These are phyloP conservation scores for Lipomyces yarrowii DNA, from an alignment of 1,139 yeast genomes.

Conservation along the genomic window DNA sequence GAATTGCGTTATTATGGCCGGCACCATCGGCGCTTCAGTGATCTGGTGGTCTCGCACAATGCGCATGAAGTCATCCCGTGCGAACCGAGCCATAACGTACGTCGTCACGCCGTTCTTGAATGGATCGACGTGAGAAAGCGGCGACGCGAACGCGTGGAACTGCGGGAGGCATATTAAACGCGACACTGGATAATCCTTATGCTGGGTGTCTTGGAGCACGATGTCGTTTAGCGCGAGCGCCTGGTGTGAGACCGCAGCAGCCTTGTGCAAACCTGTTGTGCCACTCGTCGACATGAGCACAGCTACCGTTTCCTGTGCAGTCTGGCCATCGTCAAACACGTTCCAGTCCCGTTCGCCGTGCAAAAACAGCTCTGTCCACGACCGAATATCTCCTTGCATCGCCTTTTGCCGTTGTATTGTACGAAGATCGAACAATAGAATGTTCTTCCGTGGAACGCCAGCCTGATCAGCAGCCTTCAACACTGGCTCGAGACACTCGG, in stretches of 20 bases:
- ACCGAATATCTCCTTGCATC: neutral
- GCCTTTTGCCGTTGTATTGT: neutral
- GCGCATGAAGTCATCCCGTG: neutral
- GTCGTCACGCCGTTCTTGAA: neutral
- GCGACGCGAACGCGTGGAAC: conserved; percentile 2
- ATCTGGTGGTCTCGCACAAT: neutral
- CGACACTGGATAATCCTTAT: neutral
- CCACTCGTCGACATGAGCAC: conserved; percentile 3
- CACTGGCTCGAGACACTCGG: neutral
- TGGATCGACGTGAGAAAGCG: conserved; percentile 1
- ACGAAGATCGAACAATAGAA: neutral
- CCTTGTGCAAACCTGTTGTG: neutral
- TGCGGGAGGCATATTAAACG: conserved; percentile 1
- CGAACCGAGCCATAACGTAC: neutral
- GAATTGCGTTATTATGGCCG: neutral
- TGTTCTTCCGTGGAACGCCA: neutral
- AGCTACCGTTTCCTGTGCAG: neutral
- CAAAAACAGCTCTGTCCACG: neutral
- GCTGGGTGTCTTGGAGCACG: neutral
- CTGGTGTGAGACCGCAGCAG: conserved; percentile 1
- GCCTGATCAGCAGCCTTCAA: conserved; percentile 1
- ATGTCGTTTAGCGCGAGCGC: neutral
- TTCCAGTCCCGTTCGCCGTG: conserved; percentile 4
- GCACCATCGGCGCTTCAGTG: conserved; percentile 3
- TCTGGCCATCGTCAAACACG: neutral